phyloP scores from a whole-genome alignment of 257 asterid genomes.

The Anisodus tanguticus region DNA sequence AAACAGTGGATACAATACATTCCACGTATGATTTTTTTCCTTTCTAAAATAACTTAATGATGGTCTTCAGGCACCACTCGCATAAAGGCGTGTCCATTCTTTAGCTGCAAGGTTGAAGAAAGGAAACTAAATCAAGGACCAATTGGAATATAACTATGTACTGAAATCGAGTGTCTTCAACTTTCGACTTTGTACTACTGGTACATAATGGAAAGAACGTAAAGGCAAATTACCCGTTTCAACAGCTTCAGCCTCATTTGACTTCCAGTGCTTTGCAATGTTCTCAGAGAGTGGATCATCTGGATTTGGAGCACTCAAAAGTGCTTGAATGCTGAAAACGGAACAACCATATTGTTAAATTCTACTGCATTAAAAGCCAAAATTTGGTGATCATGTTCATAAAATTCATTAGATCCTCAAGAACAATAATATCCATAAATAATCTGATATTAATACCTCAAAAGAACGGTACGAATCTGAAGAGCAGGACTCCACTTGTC shows the following conservation, averaged over 20 bases:
- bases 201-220: not conserved
- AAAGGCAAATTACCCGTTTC: constrained; percentile 54
- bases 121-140: not conserved
- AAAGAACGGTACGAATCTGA: constrained; percentile 79
- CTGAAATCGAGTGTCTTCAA: not conserved
- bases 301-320: constrained; percentile 74
- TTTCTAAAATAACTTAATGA: not conserved
- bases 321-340: constrained; percentile 62
- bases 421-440: not conserved
- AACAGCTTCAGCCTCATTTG: constrained; percentile 69
- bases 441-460: constrained; percentile 9
- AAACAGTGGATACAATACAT: constrained; percentile 17
- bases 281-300: constrained; percentile 73
- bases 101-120: constrained; percentile 38
- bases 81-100: constrained; percentile 48
- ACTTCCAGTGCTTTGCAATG: constrained; percentile 73
- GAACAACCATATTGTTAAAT: not conserved
- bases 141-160: not conserved
- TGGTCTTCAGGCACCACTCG: constrained; percentile 43
- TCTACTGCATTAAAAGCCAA: not conserved
- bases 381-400: not conserved
- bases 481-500: constrained; percentile 99
- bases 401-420: not conserved
- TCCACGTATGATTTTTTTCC: not conserved
- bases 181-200: not conserved